Conservation (phyloP, 202 grass and related monocot species). For the Schoenoplectus tabernaemontani region DNA sequence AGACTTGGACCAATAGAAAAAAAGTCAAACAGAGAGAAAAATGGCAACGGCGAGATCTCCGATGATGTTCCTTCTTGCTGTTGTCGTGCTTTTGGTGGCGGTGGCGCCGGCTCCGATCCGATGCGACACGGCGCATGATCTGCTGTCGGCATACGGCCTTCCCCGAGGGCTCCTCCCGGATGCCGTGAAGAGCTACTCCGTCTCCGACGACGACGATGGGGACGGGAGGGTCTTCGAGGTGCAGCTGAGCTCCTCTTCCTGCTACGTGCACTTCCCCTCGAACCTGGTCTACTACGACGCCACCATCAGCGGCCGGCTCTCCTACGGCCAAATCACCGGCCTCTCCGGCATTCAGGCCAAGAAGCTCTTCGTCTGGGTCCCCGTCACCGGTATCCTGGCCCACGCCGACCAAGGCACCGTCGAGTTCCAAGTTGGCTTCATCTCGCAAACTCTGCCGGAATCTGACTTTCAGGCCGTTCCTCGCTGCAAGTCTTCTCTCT, state of each 20-base stretch:
- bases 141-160: constrained; percentile 58
- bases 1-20: background rate
- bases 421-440: constrained; percentile 53
- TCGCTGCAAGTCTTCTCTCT: constrained; percentile 27
- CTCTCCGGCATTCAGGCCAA: constrained; percentile 68
- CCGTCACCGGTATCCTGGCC: constrained; percentile 52
- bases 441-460: constrained; percentile 43
- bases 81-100: background rate
- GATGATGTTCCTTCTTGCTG: background rate
- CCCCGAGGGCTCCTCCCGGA: constrained; percentile 62
- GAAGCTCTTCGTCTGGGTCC: constrained; percentile 78
- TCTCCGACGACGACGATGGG: constrained; percentile 22
- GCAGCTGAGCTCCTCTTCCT: constrained; percentile 45
- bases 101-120: background rate
- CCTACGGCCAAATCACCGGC: constrained; percentile 38
- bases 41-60: background rate
- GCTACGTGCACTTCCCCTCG: constrained; percentile 58
- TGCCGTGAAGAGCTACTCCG: constrained; percentile 46
- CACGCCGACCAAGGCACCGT: constrained; percentile 41
- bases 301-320: constrained; percentile 38
- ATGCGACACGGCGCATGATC: constrained; percentile 36
- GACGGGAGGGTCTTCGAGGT: constrained; percentile 43
- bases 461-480: constrained; percentile 47
- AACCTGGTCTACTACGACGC: constrained; percentile 59
- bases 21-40: background rate